These are phyloP conservation scores for Ormosia semicastrata DNA, from an alignment of 306 rosid genomes.

Conservation along the genomic window DNA sequence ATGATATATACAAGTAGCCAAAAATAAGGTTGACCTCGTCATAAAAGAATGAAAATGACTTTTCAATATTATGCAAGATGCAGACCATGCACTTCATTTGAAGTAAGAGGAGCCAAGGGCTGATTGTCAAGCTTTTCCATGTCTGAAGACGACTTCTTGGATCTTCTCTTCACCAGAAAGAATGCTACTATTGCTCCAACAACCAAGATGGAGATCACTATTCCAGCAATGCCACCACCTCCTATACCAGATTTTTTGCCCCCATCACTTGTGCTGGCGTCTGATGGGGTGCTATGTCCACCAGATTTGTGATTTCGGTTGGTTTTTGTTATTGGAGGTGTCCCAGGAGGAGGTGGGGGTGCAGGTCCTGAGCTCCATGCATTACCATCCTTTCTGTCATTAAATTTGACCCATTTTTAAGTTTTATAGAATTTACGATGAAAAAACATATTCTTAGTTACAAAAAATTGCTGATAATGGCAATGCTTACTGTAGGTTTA, in stretches of 20 bases:
- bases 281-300: conserved; percentile 43
- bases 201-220: conserved; percentile 76
- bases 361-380: conserved; percentile 90
- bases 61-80: conserved; percentile 21
- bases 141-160: conserved; percentile 63
- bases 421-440: conserved; percentile 15
- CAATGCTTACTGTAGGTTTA: conserved; percentile 71
- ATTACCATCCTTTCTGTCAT: conserved; percentile 73
- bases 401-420: conserved; percentile 27
- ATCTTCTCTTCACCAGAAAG: conserved; percentile 72
- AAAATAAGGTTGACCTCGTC: not conserved
- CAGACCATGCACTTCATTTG: conserved; percentile 65
- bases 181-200: conserved; percentile 76
- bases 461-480: not conserved
- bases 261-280: conserved; percentile 43
- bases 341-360: conserved; percentile 98
- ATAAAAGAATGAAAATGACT: conserved; percentile 7
- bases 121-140: conserved; percentile 67
- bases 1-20: not conserved
- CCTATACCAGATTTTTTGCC: conserved; percentile 85
- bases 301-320: conserved; percentile 57
- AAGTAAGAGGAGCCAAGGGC: conserved; percentile 63
- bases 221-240: conserved; percentile 91
- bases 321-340: conserved; percentile 57
- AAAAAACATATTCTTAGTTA: not conserved